Conservation (phyloP, 345 rosid genomes). For the Brassica cretica region DNA sequence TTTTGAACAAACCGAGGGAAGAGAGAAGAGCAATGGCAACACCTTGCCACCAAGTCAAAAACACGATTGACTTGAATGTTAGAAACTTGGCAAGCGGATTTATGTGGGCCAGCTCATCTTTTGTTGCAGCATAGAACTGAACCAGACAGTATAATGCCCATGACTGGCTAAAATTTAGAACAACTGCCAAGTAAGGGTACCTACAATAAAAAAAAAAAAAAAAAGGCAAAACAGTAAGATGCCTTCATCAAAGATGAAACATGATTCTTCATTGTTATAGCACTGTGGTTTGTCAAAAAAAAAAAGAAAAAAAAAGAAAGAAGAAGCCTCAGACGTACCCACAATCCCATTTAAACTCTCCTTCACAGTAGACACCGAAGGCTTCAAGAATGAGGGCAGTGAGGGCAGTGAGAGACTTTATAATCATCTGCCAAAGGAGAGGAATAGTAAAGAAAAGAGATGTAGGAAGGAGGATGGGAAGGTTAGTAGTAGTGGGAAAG, state of each 20-base stretch:
- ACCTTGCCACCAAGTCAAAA: conserved; percentile 99
- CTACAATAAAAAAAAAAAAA: conserved; percentile 46
- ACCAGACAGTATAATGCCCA: conserved; percentile 98
- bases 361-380: conserved; percentile 87
- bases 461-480: not conserved
- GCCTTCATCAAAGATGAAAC: conserved; percentile 3
- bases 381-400: conserved; percentile 92
- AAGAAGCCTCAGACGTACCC: conserved; percentile 63
- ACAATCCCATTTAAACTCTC: conserved; percentile 85
- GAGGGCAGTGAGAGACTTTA: conserved; percentile 77
- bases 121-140: conserved; percentile 85
- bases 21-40: conserved; percentile 88
- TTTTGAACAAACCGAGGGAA: conserved; percentile 81
- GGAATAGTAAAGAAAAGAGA: conserved; percentile 11
- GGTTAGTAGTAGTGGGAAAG: conserved; percentile 22
- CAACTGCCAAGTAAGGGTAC: conserved; percentile 95
- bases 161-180: conserved; percentile 96
- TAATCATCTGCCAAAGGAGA: conserved; percentile 75
- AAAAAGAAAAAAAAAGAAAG: not conserved
- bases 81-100: conserved; percentile 93
- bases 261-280: not conserved
- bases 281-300: not conserved
- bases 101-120: conserved; percentile 89
- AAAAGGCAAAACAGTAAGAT: conserved; percentile 7
- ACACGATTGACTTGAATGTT: conserved; percentile 92